phyloP scores from a whole-genome alignment of 495 filamentous ascomycete species.

The Trichoderma reesei region DNA sequence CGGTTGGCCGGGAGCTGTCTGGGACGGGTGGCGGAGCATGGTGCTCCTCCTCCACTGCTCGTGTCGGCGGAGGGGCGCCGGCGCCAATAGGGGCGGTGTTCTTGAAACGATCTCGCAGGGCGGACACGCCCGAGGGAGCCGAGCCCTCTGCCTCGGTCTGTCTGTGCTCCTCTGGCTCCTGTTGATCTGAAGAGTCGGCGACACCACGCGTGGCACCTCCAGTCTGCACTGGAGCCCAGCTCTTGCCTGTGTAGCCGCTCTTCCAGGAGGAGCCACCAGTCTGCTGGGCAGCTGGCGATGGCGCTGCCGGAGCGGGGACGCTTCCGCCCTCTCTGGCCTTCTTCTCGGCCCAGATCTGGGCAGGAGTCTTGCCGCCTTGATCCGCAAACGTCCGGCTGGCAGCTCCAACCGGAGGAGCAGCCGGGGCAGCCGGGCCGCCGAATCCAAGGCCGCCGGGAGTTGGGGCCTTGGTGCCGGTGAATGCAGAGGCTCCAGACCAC shows the following conservation, averaged over 20 bases:
- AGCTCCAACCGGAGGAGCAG: slow-evolving; percentile 55
- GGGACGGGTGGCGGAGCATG: slow-evolving; percentile 51
- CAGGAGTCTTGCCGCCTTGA: slow-evolving; percentile 89
- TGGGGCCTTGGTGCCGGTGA: slow-evolving; percentile 80
- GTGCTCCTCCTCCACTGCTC: slow-evolving; percentile 25
- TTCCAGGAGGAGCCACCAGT: slow-evolving; percentile 71
- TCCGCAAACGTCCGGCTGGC: slow-evolving; percentile 91
- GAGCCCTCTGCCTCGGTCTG: slow-evolving; percentile 38
- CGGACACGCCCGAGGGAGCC: slow-evolving; percentile 50
- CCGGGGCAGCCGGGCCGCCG: slow-evolving; percentile 34
- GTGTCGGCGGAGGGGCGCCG: slow-evolving; percentile 32
- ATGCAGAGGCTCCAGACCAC: slow-evolving; percentile 61
- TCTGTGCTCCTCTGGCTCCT: slow-evolving; percentile 48
- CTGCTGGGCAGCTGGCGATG: slow-evolving; percentile 46
- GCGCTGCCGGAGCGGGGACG: slow-evolving; percentile 24
- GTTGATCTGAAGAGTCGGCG: slow-evolving; percentile 45
- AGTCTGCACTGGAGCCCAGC: slow-evolving; percentile 75
- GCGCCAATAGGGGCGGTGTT: slow-evolving; percentile 58
- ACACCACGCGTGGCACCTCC: slow-evolving; percentile 49
- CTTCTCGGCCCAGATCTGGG: slow-evolving; percentile 94
- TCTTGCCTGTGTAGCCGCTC: slow-evolving; percentile 80
- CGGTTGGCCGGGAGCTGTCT: slow-evolving; percentile 50
- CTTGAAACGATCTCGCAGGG: slow-evolving; percentile 69
- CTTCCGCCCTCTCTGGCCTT: slow-evolving; percentile 67
- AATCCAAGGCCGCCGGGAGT: slow-evolving; percentile 58